phyloP scores from a whole-genome alignment of 2,329 filamentous ascomycete genomes.

The Colletotrichum scovillei region DNA sequence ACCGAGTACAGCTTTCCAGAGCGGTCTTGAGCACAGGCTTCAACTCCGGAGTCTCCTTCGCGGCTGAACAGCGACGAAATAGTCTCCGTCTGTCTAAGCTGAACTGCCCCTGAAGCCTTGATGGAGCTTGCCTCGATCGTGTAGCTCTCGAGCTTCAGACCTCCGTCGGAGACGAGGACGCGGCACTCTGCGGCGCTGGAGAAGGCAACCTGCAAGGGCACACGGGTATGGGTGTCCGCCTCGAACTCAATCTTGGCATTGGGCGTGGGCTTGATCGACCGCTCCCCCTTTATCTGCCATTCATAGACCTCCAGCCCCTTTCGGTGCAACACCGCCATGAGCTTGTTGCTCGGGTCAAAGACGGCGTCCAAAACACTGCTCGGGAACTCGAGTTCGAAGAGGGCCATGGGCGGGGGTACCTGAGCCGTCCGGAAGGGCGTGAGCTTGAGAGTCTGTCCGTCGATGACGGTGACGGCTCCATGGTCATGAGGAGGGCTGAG shows the following conservation, averaged over 20 bases:
- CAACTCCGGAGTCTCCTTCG: constrained; percentile 42
- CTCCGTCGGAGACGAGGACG: constrained; percentile 45
- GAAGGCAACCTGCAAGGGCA: constrained; percentile 47
- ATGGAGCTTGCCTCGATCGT: neutral
- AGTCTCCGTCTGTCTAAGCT: constrained; percentile 19
- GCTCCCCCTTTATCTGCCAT: constrained; percentile 72
- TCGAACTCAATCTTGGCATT: constrained; percentile 53
- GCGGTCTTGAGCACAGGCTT: constrained; percentile 58
- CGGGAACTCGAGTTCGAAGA: constrained; percentile 75
- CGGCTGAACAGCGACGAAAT: constrained; percentile 45
- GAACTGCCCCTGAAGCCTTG: neutral
- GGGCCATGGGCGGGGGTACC: constrained; percentile 91
- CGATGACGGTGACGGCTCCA: constrained; percentile 85
- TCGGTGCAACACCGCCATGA: constrained; percentile 79
- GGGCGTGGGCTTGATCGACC: constrained; percentile 56
- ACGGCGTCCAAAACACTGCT: constrained; percentile 79
- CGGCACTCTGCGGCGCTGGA: constrained; percentile 43
- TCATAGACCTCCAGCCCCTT: constrained; percentile 75
- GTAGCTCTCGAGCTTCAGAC: constrained; percentile 28
- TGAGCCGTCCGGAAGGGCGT: constrained; percentile 88
- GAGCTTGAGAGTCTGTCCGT: constrained; percentile 82
- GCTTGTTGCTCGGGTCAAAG: constrained; percentile 72
- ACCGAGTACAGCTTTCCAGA: constrained; percentile 58
- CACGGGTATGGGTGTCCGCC: constrained; percentile 18
- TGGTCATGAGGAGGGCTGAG: constrained; percentile 78